Evolutionary conservation across 257 asterid species (phyloP).

Genomic region (Thymus quinquecostatus): DNA sequence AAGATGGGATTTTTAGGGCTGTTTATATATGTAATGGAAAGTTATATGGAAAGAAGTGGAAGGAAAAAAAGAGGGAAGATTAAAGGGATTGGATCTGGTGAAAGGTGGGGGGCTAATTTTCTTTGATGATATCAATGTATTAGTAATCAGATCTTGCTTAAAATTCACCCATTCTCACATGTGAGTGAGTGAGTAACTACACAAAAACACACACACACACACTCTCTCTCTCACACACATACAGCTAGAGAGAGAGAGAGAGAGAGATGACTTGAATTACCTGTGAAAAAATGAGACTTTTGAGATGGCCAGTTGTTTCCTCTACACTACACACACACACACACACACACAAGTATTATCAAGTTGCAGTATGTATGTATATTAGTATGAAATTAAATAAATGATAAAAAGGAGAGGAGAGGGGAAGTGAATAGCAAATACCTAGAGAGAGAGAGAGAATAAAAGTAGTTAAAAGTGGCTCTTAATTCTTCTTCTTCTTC

Average conservation of each 20-base stretch:
- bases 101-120: conserved; percentile 43
- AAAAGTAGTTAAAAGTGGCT: conserved; percentile 51
- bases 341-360: not conserved
- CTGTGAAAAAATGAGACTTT: conserved; percentile 51
- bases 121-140: conserved; percentile 47
- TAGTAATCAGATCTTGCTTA: conserved; percentile 57
- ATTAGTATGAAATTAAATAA: not conserved
- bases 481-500: conserved; percentile 25
- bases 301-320: conserved; percentile 38
- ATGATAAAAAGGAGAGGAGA: not conserved
- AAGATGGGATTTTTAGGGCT: not conserved
- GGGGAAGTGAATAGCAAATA: conserved; percentile 26
- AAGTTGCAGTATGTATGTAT: not conserved
- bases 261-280: conserved; percentile 42
- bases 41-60: conserved; percentile 19
- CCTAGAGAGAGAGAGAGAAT: conserved; percentile 45
- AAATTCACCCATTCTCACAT: conserved; percentile 46
- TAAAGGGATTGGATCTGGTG: conserved; percentile 72
- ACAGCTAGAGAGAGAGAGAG: conserved; percentile 8
- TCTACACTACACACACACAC: not conserved
- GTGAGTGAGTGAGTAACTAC: conserved; percentile 38
- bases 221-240: not conserved
- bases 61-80: conserved; percentile 40
- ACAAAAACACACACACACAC: conserved; percentile 16
- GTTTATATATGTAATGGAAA: not conserved